These are phyloP conservation scores for Xylaria longipes DNA, from an alignment of 495 filamentous ascomycete species.

Conservation along the genomic window DNA sequence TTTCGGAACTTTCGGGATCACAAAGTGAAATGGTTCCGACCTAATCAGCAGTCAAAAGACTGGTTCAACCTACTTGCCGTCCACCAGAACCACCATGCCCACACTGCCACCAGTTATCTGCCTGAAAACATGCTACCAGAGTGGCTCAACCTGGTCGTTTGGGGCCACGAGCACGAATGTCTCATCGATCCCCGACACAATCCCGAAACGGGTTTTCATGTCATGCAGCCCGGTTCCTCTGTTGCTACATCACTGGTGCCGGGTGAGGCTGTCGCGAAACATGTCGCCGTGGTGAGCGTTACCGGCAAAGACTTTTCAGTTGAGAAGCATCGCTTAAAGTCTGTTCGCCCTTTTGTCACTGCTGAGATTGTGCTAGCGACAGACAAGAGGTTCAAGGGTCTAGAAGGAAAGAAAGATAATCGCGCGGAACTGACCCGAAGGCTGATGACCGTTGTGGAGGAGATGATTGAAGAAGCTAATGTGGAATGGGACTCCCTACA, in stretches of 20 bases:
- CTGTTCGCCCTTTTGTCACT: constrained; percentile 90
- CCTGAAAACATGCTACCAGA: constrained; percentile 93
- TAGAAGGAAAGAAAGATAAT: constrained; percentile 83
- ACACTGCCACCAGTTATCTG: constrained; percentile 88
- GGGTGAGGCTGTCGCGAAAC: constrained; percentile 90
- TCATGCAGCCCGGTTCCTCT: constrained; percentile 97
- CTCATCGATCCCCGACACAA: constrained; percentile 83
- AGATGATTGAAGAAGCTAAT: constrained; percentile 86
- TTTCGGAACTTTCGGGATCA: constrained; percentile 92
- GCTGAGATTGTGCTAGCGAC: constrained; percentile 78
- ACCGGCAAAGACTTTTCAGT: constrained; percentile 81
- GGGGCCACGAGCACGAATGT: constrained; percentile 99
- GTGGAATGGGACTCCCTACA: constrained; percentile 79
- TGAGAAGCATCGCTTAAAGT: constrained; percentile 84
- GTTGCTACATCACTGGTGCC: constrained; percentile 90
- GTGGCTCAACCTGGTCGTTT: constrained; percentile 90
- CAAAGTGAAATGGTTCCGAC: constrained; percentile 91
- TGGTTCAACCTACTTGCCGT: constrained; percentile 98
- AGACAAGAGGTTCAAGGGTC: constrained; percentile 75
- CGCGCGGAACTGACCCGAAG: constrained; percentile 77
- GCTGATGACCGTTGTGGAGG: constrained; percentile 77
- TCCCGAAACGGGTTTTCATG: constrained; percentile 85
- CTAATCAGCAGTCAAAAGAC: constrained; percentile 79
- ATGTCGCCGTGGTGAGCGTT: constrained; percentile 84
- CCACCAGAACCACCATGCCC: constrained; percentile 94